Evolutionary conservation across 1,284 basidiomycete genomes (phyloP), one percentile per base, ranked within the genome.

Genomic region (Vanrija sp.): DNA sequence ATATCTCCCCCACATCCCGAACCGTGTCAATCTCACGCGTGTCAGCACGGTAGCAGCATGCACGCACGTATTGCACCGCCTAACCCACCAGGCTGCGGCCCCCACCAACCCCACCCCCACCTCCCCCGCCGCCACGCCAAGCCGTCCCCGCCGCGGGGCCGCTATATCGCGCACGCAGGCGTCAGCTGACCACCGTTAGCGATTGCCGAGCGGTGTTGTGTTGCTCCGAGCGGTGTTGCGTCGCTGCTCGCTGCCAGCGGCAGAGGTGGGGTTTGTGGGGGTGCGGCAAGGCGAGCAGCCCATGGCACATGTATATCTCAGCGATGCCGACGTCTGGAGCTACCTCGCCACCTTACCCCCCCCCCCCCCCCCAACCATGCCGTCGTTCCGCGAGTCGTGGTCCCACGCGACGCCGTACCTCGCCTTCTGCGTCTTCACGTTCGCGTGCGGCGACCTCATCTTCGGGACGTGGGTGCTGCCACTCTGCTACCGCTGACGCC

Each of bases 381-480:
- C 22, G 18, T 22, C 22, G 16, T 41, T 31, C 37, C 41, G 38
- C 20, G 47, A 43, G 31, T 52, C 51, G 23, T 60, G 55, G 55
- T 41, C 23, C 3, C 52, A 57, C 35, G 56, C 54, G 24, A 57
- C 55, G 27, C 59, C 59, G 18, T 57, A 54, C 41, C 49, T 60
- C 38, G 47, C 46, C 25, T 61, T 46, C 37, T 59, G 56, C 36
- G 51, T 56, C 7, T 19, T 54, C 4, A 51, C 49, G 2, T 64
- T 54, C 39, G 54, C 55, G 6, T 56, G 44, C 37, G 62, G 57
- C 4, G 53, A 62, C 47, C 19, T 64, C 6, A 47, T 64, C 37
- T 64, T 60, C 45, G 62, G 62, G 16, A 47, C 47, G 62, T 64
- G 23, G 51, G 61, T 52, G 4, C n/a, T n/a, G n/a, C 10, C 12